These are phyloP conservation scores for Phytophthora fragariae DNA, from an alignment of 352 stramenopile genomes.

Conservation along the genomic window DNA sequence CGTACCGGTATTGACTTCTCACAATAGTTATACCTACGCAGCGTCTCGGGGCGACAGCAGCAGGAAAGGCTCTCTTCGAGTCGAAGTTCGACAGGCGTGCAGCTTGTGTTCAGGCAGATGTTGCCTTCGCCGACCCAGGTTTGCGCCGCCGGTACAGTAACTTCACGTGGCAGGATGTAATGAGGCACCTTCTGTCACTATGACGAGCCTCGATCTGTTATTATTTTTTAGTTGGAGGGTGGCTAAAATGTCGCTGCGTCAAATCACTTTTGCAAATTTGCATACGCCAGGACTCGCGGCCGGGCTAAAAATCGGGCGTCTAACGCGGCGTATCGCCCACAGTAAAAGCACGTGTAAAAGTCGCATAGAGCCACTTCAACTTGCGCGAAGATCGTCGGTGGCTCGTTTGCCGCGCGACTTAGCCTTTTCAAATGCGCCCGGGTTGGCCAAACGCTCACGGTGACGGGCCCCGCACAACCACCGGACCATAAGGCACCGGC, in stretches of 20 bases:
- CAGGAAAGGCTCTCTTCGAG: neutral
- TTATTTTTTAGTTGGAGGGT: conserved; percentile 13
- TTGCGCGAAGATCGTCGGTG: conserved; percentile 13
- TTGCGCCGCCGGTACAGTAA: neutral
- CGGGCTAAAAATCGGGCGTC: neutral
- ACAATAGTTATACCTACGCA: neutral
- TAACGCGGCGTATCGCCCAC: conserved; percentile 1
- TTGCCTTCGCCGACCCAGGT: neutral
- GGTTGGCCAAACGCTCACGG: conserved; percentile 13
- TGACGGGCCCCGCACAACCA: too few relatives aligned
- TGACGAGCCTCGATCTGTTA: neutral
- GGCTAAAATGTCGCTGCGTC: conserved; percentile 19
- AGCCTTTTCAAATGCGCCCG: neutral
- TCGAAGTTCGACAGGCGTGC: neutral
- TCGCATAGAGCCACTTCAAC: conserved; percentile 12
- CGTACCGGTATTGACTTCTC: neutral
- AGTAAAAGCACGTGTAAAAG: conserved; percentile 1
- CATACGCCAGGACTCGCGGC: conserved; percentile 11
- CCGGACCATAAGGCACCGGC: too few relatives aligned
- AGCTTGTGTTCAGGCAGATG: conserved; percentile 8
- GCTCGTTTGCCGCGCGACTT: conserved; percentile 6
- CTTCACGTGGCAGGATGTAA: neutral
- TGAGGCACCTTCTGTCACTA: conserved; percentile 1
- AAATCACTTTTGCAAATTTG: conserved; percentile 21
- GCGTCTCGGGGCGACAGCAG: neutral